Percentiles rank a stretch among this genome's conserved stretches.
Conservation (phyloP, 164 flowering plant genomes). For the Liriodendron chinense region DNA sequence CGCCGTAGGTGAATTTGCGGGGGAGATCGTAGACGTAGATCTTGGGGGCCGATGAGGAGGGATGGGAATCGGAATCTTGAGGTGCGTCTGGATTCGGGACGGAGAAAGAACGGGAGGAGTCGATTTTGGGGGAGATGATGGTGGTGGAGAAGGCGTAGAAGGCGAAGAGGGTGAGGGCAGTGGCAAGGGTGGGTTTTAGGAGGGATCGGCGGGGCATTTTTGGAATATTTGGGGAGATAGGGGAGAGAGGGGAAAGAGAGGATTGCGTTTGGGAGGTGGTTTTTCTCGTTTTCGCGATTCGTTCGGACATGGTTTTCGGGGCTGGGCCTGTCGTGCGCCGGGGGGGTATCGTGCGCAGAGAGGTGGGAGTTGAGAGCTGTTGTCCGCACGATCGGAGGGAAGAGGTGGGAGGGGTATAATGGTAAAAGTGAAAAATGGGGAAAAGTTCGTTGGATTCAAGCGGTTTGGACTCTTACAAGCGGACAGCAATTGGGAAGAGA, state of each 20-base stretch:
- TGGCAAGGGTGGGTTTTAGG: constrained; percentile 40
- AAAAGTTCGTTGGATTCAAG: too few species aligned
- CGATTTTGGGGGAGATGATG: constrained; percentile 25
- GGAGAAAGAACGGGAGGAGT: background rate
- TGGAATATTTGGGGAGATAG: background rate
- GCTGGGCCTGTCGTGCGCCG: background rate
- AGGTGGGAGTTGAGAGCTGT: background rate
- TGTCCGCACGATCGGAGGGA: background rate
- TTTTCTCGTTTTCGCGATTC: background rate
- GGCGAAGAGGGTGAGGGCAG: constrained; percentile 28
- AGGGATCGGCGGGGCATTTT: constrained; percentile 10
- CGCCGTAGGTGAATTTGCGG: constrained; percentile 73
- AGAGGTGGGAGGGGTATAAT: too few species aligned
- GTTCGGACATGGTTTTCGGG: constrained; percentile 4
- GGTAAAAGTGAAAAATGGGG: too few species aligned
- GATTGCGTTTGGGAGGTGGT: background rate
- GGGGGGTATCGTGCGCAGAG: background rate
- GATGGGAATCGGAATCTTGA: constrained; percentile 1
- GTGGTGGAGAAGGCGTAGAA: constrained; percentile 44
- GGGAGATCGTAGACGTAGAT: constrained; percentile 83
- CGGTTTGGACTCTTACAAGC: too few species aligned
- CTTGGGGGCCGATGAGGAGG: constrained; percentile 28
- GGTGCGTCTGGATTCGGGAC: constrained; percentile 13
- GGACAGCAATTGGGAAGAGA: too few species aligned
- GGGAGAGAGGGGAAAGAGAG: background rate